phyloP scores from a whole-genome alignment of 768 basidiomycete genomes.

The Leccinum boreale region DNA sequence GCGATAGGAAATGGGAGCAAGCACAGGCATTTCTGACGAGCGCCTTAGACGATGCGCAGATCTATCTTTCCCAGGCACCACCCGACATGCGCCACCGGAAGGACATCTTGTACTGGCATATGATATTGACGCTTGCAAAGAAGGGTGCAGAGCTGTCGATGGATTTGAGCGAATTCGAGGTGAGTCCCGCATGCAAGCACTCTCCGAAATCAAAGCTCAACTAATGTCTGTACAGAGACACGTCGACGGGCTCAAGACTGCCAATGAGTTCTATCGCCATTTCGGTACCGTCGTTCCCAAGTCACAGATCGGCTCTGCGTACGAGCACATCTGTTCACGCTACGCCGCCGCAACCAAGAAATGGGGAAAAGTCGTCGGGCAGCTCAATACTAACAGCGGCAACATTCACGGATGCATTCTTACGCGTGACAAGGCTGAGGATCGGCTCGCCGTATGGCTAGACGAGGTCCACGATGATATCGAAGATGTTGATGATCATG shows the following conservation, averaged over 20 bases:
- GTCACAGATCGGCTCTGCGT: slow-evolving; percentile 49
- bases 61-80: slow-evolving; percentile 50
- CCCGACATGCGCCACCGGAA: slow-evolving; percentile 61
- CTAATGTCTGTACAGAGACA: slow-evolving; percentile 28
- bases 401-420: slow-evolving; percentile 18
- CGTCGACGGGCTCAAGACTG: slow-evolving; percentile 41
- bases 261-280: slow-evolving; percentile 48
- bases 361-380: slow-evolving; percentile 42
- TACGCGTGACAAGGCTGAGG: slow-evolving; percentile 42
- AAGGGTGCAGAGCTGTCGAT: slow-evolving; percentile 46
- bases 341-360: slow-evolving; percentile 45
- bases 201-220: background rate
- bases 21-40: slow-evolving; percentile 59
- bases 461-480: slow-evolving; percentile 40
- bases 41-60: slow-evolving; percentile 58
- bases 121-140: slow-evolving; percentile 52
- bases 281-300: slow-evolving; percentile 43
- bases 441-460: slow-evolving; percentile 56
- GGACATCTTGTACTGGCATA: slow-evolving; percentile 55
- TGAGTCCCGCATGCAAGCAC: slow-evolving; percentile 15
- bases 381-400: slow-evolving; percentile 32
- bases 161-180: slow-evolving; percentile 36
- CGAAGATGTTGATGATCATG: background rate
- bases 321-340: slow-evolving; percentile 44
- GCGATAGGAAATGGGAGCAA: slow-evolving; percentile 49